phyloP scores from a whole-genome alignment of 352 stramenopile genomes.

The Phytophthora cryptogea region DNA sequence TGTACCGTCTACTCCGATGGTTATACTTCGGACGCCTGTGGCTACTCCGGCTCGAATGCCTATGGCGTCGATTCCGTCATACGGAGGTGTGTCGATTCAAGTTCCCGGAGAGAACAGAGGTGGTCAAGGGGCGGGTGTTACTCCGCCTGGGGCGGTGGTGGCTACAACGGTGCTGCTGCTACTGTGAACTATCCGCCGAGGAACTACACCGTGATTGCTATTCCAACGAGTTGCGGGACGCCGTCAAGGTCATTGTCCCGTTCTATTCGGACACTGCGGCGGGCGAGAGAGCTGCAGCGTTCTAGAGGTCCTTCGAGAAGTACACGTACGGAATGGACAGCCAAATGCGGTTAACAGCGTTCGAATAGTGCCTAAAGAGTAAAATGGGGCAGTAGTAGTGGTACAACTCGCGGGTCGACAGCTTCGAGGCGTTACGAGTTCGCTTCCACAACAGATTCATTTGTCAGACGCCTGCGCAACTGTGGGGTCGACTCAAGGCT shows the following conservation, averaged over 20 bases:
- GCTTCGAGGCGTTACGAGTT: not conserved
- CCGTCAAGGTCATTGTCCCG: conserved; percentile 1
- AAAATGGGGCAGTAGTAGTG: conserved; percentile 3
- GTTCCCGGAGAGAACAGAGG: no score
- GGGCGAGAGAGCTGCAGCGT: not conserved
- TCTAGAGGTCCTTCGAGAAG: conserved; percentile 12
- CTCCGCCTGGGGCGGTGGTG: no score
- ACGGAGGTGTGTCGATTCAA: no score
- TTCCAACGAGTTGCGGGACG: not conserved
- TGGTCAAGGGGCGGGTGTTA: no score
- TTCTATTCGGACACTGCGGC: conserved; percentile 7
- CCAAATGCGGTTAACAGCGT: not conserved
- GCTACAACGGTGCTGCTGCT: no score
- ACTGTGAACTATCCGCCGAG: no score
- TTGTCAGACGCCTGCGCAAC: not conserved
- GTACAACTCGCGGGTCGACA: not conserved
- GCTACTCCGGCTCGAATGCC: no score
- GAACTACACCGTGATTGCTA: not conserved
- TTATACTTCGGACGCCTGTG: no score
- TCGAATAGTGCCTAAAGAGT: not conserved
- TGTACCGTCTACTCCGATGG: no score
- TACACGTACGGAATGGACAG: not conserved
- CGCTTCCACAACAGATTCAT: conserved; percentile 9
- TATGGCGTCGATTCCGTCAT: no score
- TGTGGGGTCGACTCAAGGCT: not conserved